phyloP scores from a whole-genome alignment of 169 alveolate genomes.

The Cryptosporidium ryanae region DNA sequence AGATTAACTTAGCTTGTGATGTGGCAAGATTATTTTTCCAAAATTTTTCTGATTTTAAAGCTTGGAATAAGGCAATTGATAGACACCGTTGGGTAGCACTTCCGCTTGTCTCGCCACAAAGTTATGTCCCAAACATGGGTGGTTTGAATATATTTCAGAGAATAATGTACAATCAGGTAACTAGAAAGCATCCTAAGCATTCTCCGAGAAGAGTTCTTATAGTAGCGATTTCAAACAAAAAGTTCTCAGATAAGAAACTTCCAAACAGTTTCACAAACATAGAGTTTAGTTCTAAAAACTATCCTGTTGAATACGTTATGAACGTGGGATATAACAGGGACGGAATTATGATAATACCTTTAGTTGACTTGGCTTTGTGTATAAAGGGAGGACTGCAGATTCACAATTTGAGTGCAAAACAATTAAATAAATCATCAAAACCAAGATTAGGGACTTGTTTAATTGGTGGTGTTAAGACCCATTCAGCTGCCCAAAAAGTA shows the following conservation, averaged over 20 bases:
- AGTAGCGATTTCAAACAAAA: slow-evolving; percentile 29
- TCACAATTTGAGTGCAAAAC: neutral
- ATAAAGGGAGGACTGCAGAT: slow-evolving; percentile 58
- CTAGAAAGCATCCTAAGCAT: slow-evolving; percentile 9
- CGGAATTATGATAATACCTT: slow-evolving; percentile 25
- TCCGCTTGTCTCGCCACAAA: slow-evolving; percentile 62
- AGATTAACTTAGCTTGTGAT: slow-evolving; percentile 22
- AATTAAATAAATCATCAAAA: slow-evolving; percentile 27
- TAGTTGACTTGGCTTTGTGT: slow-evolving; percentile 49
- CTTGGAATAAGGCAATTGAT: slow-evolving; percentile 74
- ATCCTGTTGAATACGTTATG: slow-evolving; percentile 43
- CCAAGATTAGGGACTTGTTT: slow-evolving; percentile 56
- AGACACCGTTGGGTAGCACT: slow-evolving; percentile 72
- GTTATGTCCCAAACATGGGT: slow-evolving; percentile 65
- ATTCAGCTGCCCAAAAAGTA: slow-evolving; percentile 56
- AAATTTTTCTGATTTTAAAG: slow-evolving; percentile 51
- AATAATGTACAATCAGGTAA: slow-evolving; percentile 32
- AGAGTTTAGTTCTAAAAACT: slow-evolving; percentile 9
- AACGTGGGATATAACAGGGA: slow-evolving; percentile 45
- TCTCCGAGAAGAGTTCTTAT: slow-evolving; percentile 68
- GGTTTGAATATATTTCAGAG: slow-evolving; percentile 55
- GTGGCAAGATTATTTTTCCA: slow-evolving; percentile 41
- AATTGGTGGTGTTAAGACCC: slow-evolving; percentile 65
- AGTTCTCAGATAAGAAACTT: slow-evolving; percentile 10
- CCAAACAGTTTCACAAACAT: slow-evolving; percentile 43